A percentile compares a stretch with the other conserved stretches of the same genome.
These are phyloP conservation scores for Glycine soja DNA, from an alignment of 306 rosid species.

Conservation along the genomic window DNA sequence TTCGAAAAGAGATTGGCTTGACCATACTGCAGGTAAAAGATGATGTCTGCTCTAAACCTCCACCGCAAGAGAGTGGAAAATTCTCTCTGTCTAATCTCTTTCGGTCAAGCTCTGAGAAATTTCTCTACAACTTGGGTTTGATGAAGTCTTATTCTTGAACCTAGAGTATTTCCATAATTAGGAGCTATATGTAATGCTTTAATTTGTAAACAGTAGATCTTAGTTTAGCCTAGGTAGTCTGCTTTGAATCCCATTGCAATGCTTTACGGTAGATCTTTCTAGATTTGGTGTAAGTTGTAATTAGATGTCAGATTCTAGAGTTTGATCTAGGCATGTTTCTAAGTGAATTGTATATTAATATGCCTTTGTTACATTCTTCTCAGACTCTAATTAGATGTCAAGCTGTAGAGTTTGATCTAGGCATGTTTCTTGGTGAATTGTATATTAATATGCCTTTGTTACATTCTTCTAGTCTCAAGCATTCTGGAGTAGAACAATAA, in stretches of 20 bases:
- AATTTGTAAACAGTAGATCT: slow-evolving; percentile 51
- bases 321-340: slow-evolving; percentile 39
- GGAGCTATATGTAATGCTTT: slow-evolving; percentile 35
- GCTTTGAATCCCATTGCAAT: slow-evolving; percentile 43
- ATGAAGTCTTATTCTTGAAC: slow-evolving; percentile 77
- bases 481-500: background rate
- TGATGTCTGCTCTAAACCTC: slow-evolving; percentile 61
- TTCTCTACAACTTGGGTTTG: slow-evolving; percentile 89
- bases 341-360: slow-evolving; percentile 32
- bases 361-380: slow-evolving; percentile 30
- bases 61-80: slow-evolving; percentile 62
- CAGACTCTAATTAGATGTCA: slow-evolving; percentile 41
- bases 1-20: slow-evolving; percentile 83
- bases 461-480: slow-evolving; percentile 26
- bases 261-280: slow-evolving; percentile 46
- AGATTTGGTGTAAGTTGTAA: slow-evolving; percentile 47
- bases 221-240: slow-evolving; percentile 45
- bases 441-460: slow-evolving; percentile 19
- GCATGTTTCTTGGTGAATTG: slow-evolving; percentile 35
- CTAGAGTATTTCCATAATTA: slow-evolving; percentile 26
- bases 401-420: slow-evolving; percentile 46
- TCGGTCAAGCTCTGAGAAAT: slow-evolving; percentile 83
- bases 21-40: slow-evolving; percentile 74
- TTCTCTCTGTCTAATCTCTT: slow-evolving; percentile 78
- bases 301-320: slow-evolving; percentile 51